Base-by-base conservation (phyloP, 129 eudicot genomes). In the Scalesia atractyloides region DNA sequence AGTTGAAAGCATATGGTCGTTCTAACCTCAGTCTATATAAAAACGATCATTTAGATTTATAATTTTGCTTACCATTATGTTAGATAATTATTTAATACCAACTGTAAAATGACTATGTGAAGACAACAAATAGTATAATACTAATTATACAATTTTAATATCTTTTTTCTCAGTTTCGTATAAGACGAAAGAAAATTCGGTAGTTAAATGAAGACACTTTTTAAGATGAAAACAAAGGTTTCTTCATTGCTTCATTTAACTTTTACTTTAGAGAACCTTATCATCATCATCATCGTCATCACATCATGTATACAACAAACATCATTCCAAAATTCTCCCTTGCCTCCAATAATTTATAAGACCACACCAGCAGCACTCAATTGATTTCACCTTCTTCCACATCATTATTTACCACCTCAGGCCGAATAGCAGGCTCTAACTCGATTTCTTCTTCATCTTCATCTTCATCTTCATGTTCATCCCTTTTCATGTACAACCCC, bases 341-440 rank as follows among this genome's bases (percentile, higher is more conserved):
- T 41, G 43, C 58, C 26, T 59, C 24, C 43, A 74, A 74, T 59
- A 76, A 76, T 36, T 68, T 68, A 22, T 30, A 50, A 62, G 8
- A 64, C 8, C 20, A 48, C 39, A 36, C 43, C 5, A 54, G 7
- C 5, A 54, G 7, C 9, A 7, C 49, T 64, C 54, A 66, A 36
- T 83, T 76, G 46, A 92, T 89, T 60, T 92, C 96, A 56, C 98
- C 98, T 80, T 92, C 98, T 79, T 92, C 98, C 17, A 82, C 88
- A 69, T 92, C 98, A 39, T 77, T 37, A 39, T 34, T 61, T 19
- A 46, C 54, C 11, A 52, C 70, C 10, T 58, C 74, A 39, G 15
- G 52, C n/a, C 8, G 66, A 68, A 10, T 70, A 20, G 22, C 54
- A 17, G 66, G 39, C 13, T 70, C 67, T 33, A 69, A 73, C 76